Conservation (phyloP, 2,329 filamentous ascomycete species). For the Cercospora sp. region DNA sequence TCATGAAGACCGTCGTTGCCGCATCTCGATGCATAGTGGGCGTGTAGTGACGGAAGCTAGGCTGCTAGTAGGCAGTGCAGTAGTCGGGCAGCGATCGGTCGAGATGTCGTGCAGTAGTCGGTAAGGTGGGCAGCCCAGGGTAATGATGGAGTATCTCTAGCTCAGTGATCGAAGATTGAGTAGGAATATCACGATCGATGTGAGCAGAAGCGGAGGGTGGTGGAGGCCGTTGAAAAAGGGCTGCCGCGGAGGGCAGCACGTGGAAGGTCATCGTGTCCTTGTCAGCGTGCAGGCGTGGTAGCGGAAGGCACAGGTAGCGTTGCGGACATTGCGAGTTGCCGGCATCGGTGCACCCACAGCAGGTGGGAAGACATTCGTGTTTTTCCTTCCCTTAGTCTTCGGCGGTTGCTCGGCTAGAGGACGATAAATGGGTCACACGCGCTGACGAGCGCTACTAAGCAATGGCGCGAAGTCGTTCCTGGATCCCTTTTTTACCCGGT, state of each 20-base stretch:
- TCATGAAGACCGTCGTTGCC: conserved; percentile 20
- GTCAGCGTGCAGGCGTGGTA: conserved; percentile 3
- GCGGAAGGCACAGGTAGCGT: conserved; percentile 15
- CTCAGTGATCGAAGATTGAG: not conserved
- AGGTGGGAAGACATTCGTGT: not conserved
- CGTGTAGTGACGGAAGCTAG: not conserved
- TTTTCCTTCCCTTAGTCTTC: conserved; percentile 5
- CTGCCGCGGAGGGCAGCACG: not conserved
- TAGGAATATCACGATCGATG: conserved; percentile 5
- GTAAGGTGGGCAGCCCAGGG: not conserved
- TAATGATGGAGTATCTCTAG: not conserved
- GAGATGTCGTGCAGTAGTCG: conserved; percentile 1
- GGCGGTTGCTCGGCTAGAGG: conserved; percentile 9
- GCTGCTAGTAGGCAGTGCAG: conserved; percentile 6
- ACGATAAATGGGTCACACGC: conserved; percentile 6
- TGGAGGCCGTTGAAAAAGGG: not conserved
- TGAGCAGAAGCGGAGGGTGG: not conserved
- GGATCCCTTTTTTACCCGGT: conserved; percentile 9
- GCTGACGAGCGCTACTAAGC: conserved; percentile 3
- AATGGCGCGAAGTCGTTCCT: conserved; percentile 17
- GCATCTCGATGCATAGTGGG: conserved; percentile 20
- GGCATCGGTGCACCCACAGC: conserved; percentile 6
- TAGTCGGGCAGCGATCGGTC: conserved; percentile 1
- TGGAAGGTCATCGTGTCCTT: conserved; percentile 1
- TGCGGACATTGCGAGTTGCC: conserved; percentile 12